These are phyloP conservation scores for Rhododendron griersonianum DNA, from an alignment of 148 eudicot genomes.

Conservation along the genomic window DNA sequence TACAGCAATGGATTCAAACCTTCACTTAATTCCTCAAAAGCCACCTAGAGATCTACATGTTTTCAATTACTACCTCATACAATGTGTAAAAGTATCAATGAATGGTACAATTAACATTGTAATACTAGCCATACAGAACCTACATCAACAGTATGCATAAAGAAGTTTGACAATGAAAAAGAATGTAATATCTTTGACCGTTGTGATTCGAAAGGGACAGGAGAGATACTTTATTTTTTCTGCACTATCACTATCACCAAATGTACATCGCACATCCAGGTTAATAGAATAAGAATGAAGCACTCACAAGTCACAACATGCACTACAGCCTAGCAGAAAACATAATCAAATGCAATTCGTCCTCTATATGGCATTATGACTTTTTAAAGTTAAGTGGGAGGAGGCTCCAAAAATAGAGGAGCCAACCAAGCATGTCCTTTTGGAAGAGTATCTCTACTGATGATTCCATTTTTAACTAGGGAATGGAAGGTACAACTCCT, in stretches of 20 bases:
- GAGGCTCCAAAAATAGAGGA: slow-evolving; percentile 28
- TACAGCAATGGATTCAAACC: neutral
- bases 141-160: neutral
- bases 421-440: slow-evolving; percentile 28
- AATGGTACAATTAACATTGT: neutral
- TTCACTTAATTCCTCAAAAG: neutral
- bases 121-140: neutral
- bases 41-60: neutral
- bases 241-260: slow-evolving; percentile 15
- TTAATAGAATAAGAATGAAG: slow-evolving; percentile 13
- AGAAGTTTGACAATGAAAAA: neutral
- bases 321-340: slow-evolving; percentile 30
- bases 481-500: neutral
- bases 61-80: neutral
- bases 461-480: neutral
- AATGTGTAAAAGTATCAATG: neutral
- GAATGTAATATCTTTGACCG: neutral
- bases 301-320: neutral
- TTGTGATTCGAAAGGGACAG: slow-evolving; percentile 26
- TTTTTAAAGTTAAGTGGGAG: slow-evolving; percentile 9
- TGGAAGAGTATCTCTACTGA: slow-evolving; percentile 3
- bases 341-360: slow-evolving; percentile 18
- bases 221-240: slow-evolving; percentile 1
- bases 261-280: slow-evolving; percentile 11
- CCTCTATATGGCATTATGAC: slow-evolving; percentile 8